A percentile compares a stretch with the other conserved stretches of the same genome.
Conservation (phyloP, 2,329 filamentous ascomycete genomes). For the Talaromyces islandicus region DNA sequence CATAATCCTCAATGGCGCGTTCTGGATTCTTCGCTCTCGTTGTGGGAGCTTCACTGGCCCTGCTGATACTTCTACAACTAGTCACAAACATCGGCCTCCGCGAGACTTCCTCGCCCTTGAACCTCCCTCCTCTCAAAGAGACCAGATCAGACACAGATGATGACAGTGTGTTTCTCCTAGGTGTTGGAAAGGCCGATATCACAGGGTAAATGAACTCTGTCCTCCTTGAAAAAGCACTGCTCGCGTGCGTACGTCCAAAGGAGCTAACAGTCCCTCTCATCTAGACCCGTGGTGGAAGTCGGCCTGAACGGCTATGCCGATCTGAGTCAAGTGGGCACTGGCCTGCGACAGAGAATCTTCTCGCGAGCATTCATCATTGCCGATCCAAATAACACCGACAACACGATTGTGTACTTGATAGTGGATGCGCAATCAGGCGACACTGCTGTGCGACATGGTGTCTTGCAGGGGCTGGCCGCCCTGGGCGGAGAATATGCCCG, state of each 20-base stretch:
- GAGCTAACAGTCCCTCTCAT: background rate
- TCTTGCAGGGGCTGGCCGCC: constrained; percentile 64
- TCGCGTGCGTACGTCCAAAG: too few relatives aligned
- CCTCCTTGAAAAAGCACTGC: background rate
- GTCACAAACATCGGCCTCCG: constrained; percentile 16
- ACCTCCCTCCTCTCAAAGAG: background rate
- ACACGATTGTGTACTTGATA: constrained; percentile 81
- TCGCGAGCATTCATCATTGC: constrained; percentile 85
- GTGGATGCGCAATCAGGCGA: constrained; percentile 84
- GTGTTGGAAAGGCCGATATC: constrained; percentile 66
- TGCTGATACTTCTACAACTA: constrained; percentile 27
- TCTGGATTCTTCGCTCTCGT: constrained; percentile 19
- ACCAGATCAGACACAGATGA: constrained; percentile 11
- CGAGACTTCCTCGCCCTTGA: background rate
- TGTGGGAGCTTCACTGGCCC: constrained; percentile 19
- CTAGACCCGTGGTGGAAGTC: constrained; percentile 76
- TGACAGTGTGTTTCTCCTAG: constrained; percentile 54
- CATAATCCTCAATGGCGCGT: constrained; percentile 21
- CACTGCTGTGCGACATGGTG: constrained; percentile 81
- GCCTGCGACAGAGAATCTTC: constrained; percentile 80
- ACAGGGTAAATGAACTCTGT: constrained; percentile 49
- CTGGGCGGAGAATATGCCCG: constrained; percentile 67
- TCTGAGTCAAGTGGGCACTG: constrained; percentile 72
- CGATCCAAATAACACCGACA: constrained; percentile 56
- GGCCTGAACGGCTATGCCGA: constrained; percentile 91